A percentile compares a stretch with the other conserved stretches of the same genome.
These are phyloP conservation scores for Thelonectria blattea DNA, from an alignment of 2,329 filamentous ascomycete species.

Conservation along the genomic window DNA sequence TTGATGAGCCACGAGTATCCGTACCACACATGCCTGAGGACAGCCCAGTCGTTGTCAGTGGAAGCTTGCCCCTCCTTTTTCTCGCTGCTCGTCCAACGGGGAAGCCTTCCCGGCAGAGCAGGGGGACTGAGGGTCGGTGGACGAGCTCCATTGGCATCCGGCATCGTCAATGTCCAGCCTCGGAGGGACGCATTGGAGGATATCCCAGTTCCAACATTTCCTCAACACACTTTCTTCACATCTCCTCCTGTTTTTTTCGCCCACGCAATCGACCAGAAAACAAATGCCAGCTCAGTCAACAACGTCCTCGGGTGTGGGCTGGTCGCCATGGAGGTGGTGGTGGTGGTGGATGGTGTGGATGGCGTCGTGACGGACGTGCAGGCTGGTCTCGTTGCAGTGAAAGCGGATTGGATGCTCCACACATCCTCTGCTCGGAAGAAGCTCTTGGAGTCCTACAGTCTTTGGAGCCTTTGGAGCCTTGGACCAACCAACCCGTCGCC, in stretches of 20 bases:
- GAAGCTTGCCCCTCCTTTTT: too few relatives aligned
- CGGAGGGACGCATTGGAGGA: not conserved
- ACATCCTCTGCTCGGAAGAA: conserved; percentile 34
- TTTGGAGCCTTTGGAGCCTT: conserved; percentile 25
- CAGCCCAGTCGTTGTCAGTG: too few relatives aligned
- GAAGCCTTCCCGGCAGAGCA: too few relatives aligned
- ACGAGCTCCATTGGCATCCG: conserved; percentile 15
- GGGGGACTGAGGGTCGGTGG: conserved; percentile 19
- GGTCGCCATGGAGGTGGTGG: not conserved
- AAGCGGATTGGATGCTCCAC: conserved; percentile 40
- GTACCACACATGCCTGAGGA: too few relatives aligned
- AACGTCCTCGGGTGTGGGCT: not conserved
- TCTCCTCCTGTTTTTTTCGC: too few relatives aligned
- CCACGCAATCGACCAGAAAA: conserved; percentile 11
- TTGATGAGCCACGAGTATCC: too few relatives aligned
- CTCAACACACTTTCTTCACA: conserved; percentile 16
- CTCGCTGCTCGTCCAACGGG: too few relatives aligned
- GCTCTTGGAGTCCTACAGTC: conserved; percentile 10
- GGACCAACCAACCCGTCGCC: conserved; percentile 24
- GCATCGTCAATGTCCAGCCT: conserved; percentile 21
- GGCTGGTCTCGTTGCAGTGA: conserved; percentile 35
- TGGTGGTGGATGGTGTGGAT: conserved; percentile 29
- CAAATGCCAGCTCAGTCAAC: conserved; percentile 5
- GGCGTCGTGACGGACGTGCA: conserved; percentile 32
- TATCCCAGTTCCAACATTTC: conserved; percentile 8